These are phyloP conservation scores for Leptographium lundbergii DNA, from an alignment of 2,329 filamentous ascomycete genomes.

Conservation along the genomic window DNA sequence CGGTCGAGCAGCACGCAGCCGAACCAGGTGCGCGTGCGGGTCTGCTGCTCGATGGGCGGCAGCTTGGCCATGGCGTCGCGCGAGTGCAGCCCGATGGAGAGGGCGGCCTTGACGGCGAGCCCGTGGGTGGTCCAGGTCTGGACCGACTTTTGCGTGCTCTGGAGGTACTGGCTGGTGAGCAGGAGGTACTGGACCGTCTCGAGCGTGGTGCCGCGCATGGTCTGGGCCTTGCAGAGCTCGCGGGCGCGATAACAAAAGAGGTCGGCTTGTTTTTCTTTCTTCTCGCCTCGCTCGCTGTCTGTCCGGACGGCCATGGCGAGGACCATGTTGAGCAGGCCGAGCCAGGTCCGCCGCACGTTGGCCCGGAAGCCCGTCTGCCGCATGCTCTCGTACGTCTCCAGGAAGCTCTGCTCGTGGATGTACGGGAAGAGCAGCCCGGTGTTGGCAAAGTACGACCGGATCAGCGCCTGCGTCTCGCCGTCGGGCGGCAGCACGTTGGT, in stretches of 20 bases:
- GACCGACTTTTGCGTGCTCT: constrained; percentile 39
- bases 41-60: constrained; percentile 29
- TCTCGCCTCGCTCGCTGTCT: constrained; percentile 11
- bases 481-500: constrained; percentile 6
- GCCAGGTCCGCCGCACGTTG: constrained; percentile 29
- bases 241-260: constrained; percentile 31
- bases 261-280: constrained; percentile 19
- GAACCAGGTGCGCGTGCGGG: constrained; percentile 35
- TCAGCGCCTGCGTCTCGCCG: constrained; percentile 7
- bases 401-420: constrained; percentile 11
- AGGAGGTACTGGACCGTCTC: constrained; percentile 37
- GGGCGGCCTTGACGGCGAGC: constrained; percentile 34
- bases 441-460: constrained; percentile 11
- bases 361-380: constrained; percentile 14
- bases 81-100: constrained; percentile 39
- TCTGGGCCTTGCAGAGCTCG: constrained; percentile 28
- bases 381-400: constrained; percentile 9
- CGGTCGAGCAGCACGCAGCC: constrained; percentile 34
- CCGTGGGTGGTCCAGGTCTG: constrained; percentile 43
- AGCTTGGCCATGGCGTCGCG: constrained; percentile 22
- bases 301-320: constrained; percentile 31
- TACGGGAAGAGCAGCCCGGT: constrained; percentile 14
- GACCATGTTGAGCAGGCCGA: constrained; percentile 36
- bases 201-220: constrained; percentile 27
- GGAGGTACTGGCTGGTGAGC: constrained; percentile 36